Evolutionary conservation across 2,329 filamentous ascomycete genomes (phyloP).

Genomic region (Myrmaecium sp.): DNA sequence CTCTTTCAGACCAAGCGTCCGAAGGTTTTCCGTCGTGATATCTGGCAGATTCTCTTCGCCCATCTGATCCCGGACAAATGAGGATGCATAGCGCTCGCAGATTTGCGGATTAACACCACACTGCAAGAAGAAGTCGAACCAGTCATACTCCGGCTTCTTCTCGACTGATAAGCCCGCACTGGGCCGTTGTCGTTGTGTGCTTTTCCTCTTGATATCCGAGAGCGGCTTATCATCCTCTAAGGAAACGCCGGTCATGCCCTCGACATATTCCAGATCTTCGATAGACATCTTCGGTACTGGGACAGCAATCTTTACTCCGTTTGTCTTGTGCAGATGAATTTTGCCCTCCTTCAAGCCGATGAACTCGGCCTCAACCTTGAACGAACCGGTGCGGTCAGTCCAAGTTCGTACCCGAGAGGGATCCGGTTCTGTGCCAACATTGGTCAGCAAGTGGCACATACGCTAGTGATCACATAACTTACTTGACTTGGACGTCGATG

Average conservation of each 20-base stretch:
- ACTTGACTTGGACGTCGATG: constrained; percentile 52
- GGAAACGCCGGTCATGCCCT: constrained; percentile 70
- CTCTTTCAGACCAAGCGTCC: constrained; percentile 83
- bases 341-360: constrained; percentile 88
- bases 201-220: constrained; percentile 54
- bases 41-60: constrained; percentile 84
- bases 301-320: constrained; percentile 96
- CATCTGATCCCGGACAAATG: constrained; percentile 85
- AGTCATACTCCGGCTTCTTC: constrained; percentile 70
- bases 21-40: constrained; percentile 65
- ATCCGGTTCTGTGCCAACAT: constrained; percentile 51
- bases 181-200: constrained; percentile 17
- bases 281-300: constrained; percentile 91
- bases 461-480: constrained; percentile 22
- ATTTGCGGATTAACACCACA: constrained; percentile 85
- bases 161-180: constrained; percentile 46
- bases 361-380: constrained; percentile 95
- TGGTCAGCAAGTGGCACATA: constrained; percentile 2
- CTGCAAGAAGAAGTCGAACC: constrained; percentile 95
- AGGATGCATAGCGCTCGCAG: constrained; percentile 84
- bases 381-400: constrained; percentile 89
- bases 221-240: constrained; percentile 85
- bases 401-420: constrained; percentile 68
- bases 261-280: constrained; percentile 89
- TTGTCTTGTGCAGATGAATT: constrained; percentile 93